Conservation (phyloP, 441 rosid genomes). For the Eugenia klotzschiana region DNA sequence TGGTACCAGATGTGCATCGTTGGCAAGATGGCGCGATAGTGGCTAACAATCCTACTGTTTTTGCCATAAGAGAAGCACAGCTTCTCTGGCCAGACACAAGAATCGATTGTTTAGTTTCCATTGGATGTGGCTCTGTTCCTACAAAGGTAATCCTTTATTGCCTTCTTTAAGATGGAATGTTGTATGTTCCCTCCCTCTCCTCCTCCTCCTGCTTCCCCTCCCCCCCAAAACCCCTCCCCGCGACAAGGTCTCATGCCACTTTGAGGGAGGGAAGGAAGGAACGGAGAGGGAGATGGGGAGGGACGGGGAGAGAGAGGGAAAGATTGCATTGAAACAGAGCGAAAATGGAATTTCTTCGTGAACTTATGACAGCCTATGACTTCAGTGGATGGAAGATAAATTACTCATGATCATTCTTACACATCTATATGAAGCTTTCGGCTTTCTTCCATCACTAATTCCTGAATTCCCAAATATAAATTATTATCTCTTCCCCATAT, state of each 20-base stretch:
- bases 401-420: not conserved
- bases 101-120: conserved; percentile 87
- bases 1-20: conserved; percentile 46
- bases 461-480: not conserved
- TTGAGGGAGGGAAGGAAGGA: too few relatives aligned
- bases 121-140: conserved; percentile 95
- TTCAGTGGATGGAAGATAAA: not conserved
- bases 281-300: too few relatives aligned
- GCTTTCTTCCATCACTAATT: not conserved
- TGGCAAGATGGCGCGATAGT: conserved; percentile 99
- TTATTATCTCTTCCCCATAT: not conserved
- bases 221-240: too few relatives aligned
- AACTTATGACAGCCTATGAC: not conserved
- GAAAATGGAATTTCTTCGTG: not conserved
- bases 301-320: not conserved
- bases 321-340: not conserved
- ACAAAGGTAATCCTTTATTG: conserved; percentile 43
- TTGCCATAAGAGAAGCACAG: conserved; percentile 95
- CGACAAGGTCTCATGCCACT: not conserved
- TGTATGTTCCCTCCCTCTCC: not conserved
- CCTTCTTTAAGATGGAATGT: not conserved
- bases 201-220: too few relatives aligned
- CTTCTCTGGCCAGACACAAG: conserved; percentile 98
- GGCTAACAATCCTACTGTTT: conserved; percentile 88
- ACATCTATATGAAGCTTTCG: not conserved